Evolutionary conservation across 2,329 filamentous ascomycete species (phyloP).

Genomic region (Fusarium sp.): DNA sequence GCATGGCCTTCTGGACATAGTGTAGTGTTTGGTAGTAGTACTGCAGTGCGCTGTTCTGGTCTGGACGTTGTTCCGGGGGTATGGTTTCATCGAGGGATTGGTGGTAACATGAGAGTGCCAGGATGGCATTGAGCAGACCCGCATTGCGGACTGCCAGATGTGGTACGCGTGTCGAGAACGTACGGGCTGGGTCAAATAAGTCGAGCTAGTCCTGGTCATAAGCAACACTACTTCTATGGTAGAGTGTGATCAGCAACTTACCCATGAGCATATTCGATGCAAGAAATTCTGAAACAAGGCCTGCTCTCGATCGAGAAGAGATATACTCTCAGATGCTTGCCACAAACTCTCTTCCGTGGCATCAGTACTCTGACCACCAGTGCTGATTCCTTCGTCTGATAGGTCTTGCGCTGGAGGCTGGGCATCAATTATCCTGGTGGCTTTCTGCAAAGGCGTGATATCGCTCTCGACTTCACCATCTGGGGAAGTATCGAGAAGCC

Average conservation of each 20-base stretch:
- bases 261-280: slow-evolving; percentile 47
- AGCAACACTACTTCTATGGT: background rate
- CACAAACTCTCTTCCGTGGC: slow-evolving; percentile 39
- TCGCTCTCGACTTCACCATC: slow-evolving; percentile 19
- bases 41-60: slow-evolving; percentile 51
- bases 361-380: background rate
- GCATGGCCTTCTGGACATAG: slow-evolving; percentile 72
- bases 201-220: slow-evolving; percentile 28
- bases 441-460: slow-evolving; percentile 31
- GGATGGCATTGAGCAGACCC: slow-evolving; percentile 70
- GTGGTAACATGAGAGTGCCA: slow-evolving; percentile 63
- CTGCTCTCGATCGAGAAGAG: slow-evolving; percentile 42
- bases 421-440: slow-evolving; percentile 41
- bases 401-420: slow-evolving; percentile 6
- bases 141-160: slow-evolving; percentile 58
- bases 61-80: background rate
- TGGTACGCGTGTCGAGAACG: slow-evolving; percentile 42
- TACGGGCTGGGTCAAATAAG: slow-evolving; percentile 43
- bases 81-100: slow-evolving; percentile 30
- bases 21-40: slow-evolving; percentile 76
- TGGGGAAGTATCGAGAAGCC: slow-evolving; percentile 18
- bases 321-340: slow-evolving; percentile 42
- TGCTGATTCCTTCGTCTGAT: background rate
- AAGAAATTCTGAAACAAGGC: slow-evolving; percentile 45
- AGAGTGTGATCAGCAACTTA: background rate